These are phyloP conservation scores for Sporobolomyces pararoseus DNA, from an alignment of 768 basidiomycete species.

Conservation along the genomic window DNA sequence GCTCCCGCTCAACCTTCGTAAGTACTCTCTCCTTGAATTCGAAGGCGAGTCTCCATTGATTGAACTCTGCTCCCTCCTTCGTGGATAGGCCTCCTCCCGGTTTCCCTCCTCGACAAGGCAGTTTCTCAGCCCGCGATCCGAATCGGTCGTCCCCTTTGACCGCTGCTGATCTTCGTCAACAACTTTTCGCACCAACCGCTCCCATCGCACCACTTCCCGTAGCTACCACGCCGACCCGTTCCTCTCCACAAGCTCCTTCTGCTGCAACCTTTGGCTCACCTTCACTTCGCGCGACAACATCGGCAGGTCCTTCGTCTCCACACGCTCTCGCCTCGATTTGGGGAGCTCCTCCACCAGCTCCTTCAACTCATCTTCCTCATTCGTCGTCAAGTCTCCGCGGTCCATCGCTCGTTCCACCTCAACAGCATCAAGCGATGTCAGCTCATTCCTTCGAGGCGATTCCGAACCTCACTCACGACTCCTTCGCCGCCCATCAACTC, in stretches of 20 bases:
- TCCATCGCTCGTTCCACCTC: neutral
- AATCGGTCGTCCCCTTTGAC: neutral
- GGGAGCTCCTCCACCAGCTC: neutral
- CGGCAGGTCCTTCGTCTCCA: neutral
- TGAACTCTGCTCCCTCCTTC: neutral
- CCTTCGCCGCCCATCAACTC: conserved; percentile 8
- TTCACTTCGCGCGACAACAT: neutral
- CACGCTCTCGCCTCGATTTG: neutral
- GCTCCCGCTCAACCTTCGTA: neutral
- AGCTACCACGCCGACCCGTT: neutral
- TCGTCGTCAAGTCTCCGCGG: neutral
- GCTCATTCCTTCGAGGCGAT: conserved; percentile 29
- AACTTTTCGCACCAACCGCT: neutral
- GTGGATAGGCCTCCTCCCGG: neutral
- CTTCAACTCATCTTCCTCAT: neutral
- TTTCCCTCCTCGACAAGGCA: conserved; percentile 6
- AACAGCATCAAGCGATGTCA: conserved; percentile 13
- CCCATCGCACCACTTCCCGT: neutral
- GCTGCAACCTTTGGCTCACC: neutral
- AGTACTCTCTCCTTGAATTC: neutral
- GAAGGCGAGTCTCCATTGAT: neutral
- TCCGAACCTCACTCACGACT: conserved; percentile 26
- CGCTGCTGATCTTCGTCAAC: conserved; percentile 19
- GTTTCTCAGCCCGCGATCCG: neutral
- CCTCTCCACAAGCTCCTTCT: neutral